These are phyloP conservation scores for Apiospora marii DNA, from an alignment of 2,329 filamentous ascomycete genomes.

Conservation along the genomic window DNA sequence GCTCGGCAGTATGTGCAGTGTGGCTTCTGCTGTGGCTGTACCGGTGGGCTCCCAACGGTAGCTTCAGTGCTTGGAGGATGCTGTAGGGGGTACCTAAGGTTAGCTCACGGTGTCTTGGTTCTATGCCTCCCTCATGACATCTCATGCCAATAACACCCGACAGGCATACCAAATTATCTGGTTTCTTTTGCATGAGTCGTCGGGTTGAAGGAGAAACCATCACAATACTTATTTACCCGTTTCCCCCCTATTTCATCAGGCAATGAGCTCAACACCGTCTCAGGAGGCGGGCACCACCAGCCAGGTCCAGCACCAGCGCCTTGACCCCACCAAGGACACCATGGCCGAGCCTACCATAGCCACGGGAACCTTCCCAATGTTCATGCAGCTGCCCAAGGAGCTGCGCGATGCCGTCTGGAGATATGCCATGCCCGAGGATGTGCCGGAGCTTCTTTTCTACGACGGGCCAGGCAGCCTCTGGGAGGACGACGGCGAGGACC, in stretches of 20 bases:
- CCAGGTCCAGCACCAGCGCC: background rate
- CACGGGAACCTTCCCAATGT: background rate
- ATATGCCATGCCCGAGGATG: conserved; percentile 15
- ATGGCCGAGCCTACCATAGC: background rate
- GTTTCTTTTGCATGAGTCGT: background rate
- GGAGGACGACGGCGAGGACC: background rate
- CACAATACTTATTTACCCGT: background rate
- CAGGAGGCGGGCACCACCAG: background rate
- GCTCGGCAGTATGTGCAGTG: conserved; percentile 9
- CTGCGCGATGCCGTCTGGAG: conserved; percentile 21
- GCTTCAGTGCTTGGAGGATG: background rate
- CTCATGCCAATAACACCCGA: background rate
- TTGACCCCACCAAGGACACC: background rate
- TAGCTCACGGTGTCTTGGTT: too few relatives aligned
- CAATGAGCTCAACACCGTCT: background rate
- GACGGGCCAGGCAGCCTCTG: background rate
- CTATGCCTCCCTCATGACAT: background rate
- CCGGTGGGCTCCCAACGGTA: background rate
- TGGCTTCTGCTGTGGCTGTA: background rate
- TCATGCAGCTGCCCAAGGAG: conserved; percentile 22
- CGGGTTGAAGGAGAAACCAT: background rate
- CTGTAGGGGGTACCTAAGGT: background rate
- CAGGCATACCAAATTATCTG: background rate
- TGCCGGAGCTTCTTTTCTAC: conserved; percentile 21
- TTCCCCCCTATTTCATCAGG: background rate